phyloP scores from a whole-genome alignment of 1,284 basidiomycete genomes.

The Trichosporon faecale region DNA sequence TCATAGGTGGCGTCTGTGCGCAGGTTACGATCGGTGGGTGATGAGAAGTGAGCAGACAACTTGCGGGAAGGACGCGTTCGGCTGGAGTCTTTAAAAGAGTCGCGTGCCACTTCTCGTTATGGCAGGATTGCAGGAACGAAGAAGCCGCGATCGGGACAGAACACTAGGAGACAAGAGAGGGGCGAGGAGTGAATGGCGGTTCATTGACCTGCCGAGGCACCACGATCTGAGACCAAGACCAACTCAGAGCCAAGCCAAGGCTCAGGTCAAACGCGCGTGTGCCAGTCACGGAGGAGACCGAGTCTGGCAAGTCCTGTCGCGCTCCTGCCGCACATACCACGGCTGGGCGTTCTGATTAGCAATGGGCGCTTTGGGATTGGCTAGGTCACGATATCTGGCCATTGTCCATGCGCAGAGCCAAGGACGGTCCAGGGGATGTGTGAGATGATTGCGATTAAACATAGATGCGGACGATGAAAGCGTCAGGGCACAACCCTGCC shows the following conservation, averaged over 20 bases:
- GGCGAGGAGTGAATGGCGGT: neutral
- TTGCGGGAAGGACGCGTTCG: neutral
- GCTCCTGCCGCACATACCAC: neutral
- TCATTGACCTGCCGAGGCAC: neutral
- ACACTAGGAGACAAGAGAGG: neutral
- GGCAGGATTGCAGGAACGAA: neutral
- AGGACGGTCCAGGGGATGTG: neutral
- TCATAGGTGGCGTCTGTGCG: neutral
- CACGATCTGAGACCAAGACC: neutral
- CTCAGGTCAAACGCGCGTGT: neutral
- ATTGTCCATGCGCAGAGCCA: neutral
- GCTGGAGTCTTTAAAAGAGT: neutral
- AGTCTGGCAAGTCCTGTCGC: neutral
- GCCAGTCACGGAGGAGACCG: neutral
- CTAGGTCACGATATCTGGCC: neutral
- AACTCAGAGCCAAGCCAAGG: neutral
- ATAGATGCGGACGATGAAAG: neutral
- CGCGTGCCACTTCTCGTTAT: neutral
- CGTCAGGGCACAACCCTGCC: neutral
- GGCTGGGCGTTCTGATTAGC: neutral
- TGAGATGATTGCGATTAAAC: neutral
- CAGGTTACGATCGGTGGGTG: neutral
- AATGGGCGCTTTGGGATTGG: neutral
- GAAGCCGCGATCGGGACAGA: neutral
- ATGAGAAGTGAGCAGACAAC: neutral